Base-by-base conservation (phyloP, 1,284 basidiomycete species). In the Xerocomus cyaneibrunnescens region DNA sequence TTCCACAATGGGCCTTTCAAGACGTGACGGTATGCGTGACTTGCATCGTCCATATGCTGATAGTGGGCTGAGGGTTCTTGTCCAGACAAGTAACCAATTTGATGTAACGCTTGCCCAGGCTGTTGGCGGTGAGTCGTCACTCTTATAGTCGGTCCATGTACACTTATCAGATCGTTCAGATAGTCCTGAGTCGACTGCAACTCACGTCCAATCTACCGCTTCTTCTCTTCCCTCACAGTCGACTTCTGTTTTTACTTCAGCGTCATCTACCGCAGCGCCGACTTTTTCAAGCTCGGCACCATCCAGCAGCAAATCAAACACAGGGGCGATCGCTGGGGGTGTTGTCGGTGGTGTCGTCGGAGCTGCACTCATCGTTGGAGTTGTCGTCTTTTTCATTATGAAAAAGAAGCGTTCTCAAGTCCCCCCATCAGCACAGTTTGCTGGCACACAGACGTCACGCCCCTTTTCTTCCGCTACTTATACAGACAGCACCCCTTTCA, bases 271-370 rank as follows among this genome's bases (percentile, higher is more conserved):
- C n/a, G 7, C 21, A 8, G 5, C 35, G 0, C 30, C 57, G 19
- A 47, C 54, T 6, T 27, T 46, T 21, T 51, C 45, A 28, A 14
- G 0, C 32, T 0, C 52, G 9, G 5, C 48, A 7, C 28, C 55
- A 2, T 44, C 53, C 4, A 7, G 38, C 1, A 54, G 16, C 2
- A 54, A 13, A 10, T 53, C 56, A 13, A 48, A 57, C 23, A 43
- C 54, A 0, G 68, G 52, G 4, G 64, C 65, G 8, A 70, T 68
- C 14, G 69, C 63, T 1, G 70, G 61, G 7, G 74, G 74, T 16
- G 68, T 76, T 6, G 64, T 78, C 10, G 76, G 76, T 28, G 76
- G 69, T 23, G 44, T 73, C 6, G 51, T 71, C 1, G 65, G 62
- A 9, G 45, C 69, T 23, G 68, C 64, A 3, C 22, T 69, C 21